phyloP scores from a whole-genome alignment of 495 filamentous ascomycete genomes.

The Neurospora tetrasperma region DNA sequence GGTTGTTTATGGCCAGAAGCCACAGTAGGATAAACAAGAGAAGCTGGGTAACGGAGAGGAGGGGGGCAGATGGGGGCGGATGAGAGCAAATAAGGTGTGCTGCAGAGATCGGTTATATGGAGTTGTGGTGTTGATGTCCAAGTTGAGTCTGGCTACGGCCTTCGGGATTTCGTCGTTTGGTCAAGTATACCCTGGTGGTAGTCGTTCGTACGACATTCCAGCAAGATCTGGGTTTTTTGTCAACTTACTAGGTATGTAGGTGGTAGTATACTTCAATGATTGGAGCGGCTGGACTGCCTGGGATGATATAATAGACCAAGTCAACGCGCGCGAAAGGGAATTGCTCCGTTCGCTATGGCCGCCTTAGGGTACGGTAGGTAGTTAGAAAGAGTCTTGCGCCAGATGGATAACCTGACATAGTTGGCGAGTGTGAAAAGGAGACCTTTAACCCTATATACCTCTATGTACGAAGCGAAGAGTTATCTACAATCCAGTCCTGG shows the following conservation, averaged over 20 bases:
- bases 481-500: too few relatives aligned
- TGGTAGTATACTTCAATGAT: too few relatives aligned
- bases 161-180: background rate
- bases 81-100: background rate
- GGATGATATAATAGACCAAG: background rate
- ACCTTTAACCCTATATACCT: too few relatives aligned
- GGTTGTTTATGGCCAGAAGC: background rate
- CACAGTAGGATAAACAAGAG: background rate
- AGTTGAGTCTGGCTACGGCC: background rate
- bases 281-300: background rate
- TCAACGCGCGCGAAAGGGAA: background rate
- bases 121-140: background rate
- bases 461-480: too few relatives aligned
- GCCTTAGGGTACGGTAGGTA: background rate
- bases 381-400: background rate
- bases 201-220: too few relatives aligned
- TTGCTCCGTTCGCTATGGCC: background rate
- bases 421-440: background rate
- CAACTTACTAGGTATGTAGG: too few relatives aligned
- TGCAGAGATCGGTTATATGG: background rate
- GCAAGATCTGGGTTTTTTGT: too few relatives aligned
- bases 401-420: background rate
- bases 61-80: background rate
- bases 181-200: background rate
- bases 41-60: background rate